phyloP scores from a whole-genome alignment of 306 rosid species.

The Fragaria nilgerrensis region DNA sequence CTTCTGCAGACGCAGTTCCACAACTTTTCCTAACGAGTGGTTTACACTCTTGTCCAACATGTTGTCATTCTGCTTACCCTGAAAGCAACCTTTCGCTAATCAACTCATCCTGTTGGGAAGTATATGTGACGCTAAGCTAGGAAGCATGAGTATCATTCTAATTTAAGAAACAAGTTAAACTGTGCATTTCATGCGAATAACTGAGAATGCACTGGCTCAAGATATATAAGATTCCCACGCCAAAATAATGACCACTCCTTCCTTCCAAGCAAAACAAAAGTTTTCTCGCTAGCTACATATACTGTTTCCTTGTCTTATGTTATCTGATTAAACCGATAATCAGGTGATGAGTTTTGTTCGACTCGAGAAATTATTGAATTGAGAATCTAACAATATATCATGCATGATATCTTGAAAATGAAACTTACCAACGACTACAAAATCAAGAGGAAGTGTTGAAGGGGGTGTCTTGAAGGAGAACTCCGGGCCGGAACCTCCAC shows the following conservation, averaged over 20 bases:
- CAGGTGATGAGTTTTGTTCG: not conserved
- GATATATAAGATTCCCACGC: not conserved
- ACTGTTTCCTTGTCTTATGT: not conserved
- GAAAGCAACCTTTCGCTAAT: not conserved
- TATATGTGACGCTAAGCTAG: not conserved
- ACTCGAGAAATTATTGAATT: not conserved
- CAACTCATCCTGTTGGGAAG: not conserved
- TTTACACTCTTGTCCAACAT: not conserved
- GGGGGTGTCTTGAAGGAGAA: conserved; percentile 70
- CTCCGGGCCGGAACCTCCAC: conserved; percentile 50
- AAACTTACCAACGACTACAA: conserved; percentile 64
- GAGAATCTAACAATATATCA: not conserved
- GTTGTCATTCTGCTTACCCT: not conserved
- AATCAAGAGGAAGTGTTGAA: conserved; percentile 47
- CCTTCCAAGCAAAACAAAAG: not conserved
- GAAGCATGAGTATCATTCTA: not conserved
- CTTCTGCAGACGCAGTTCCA: not conserved
- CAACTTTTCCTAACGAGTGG: not conserved
- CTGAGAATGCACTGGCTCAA: not conserved
- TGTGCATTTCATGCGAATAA: not conserved
- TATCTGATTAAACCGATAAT: not conserved
- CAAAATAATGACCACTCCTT: not conserved
- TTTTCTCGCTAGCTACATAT: not conserved
- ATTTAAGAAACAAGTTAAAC: not conserved
- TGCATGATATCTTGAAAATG: not conserved